Percentiles rank a stretch among this genome's conserved stretches.
These are phyloP conservation scores for Coniophora puteana DNA, from an alignment of 1,284 basidiomycete species.

Conservation along the genomic window DNA sequence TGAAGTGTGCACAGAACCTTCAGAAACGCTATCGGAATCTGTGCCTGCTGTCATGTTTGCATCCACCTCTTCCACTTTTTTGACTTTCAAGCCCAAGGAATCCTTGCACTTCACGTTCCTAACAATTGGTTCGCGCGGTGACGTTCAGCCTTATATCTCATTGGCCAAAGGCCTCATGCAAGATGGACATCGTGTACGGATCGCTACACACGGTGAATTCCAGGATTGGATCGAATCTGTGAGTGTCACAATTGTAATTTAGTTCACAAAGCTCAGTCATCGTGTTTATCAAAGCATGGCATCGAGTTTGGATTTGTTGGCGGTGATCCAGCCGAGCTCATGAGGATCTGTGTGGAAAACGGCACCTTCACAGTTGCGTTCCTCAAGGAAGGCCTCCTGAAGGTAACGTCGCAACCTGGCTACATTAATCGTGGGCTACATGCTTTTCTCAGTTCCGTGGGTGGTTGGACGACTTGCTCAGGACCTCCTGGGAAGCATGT, in stretches of 20 bases:
- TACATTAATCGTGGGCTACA: conserved; percentile 1
- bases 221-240: conserved; percentile 93
- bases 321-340: conserved; percentile 94
- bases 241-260: conserved; percentile 28
- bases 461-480: conserved; percentile 94
- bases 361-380: conserved; percentile 96
- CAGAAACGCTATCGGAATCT: conserved; percentile 60
- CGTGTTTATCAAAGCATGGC: conserved; percentile 83
- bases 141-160: conserved; percentile 94
- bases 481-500: conserved; percentile 94
- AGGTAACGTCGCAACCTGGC: conserved; percentile 45
- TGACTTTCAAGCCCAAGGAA: conserved; percentile 89
- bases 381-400: conserved; percentile 84
- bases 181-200: conserved; percentile 83
- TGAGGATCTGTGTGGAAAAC: conserved; percentile 94
- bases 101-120: conserved; percentile 87
- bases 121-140: conserved; percentile 92
- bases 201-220: conserved; percentile 94
- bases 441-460: conserved; percentile 72
- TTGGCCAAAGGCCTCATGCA: conserved; percentile 89
- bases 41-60: conserved; percentile 90
- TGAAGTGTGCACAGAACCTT: conserved; percentile 40
- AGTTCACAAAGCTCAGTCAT: conserved; percentile 16
- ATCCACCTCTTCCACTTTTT: conserved; percentile 87
- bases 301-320: conserved; percentile 94